Evolutionary conservation across 345 rosid genomes (phyloP).

Genomic region (Lepidium sativum): DNA sequence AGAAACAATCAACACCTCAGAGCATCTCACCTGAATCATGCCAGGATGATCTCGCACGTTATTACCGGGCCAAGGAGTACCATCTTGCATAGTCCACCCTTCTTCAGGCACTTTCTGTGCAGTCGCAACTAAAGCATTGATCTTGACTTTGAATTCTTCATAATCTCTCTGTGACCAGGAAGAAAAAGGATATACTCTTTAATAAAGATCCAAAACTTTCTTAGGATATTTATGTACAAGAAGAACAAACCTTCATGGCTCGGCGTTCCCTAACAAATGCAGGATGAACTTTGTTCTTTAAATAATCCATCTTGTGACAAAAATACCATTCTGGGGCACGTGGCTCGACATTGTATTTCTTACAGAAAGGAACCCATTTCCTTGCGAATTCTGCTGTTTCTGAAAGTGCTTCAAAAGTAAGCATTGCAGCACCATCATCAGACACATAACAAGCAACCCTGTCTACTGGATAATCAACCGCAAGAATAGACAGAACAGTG

Average conservation of each 20-base stretch:
- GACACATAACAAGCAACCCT: constrained; percentile 91
- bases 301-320: constrained; percentile 63
- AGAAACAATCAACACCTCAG: neutral
- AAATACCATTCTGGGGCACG: constrained; percentile 96
- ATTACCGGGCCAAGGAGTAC: constrained; percentile 93
- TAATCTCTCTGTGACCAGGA: constrained; percentile 56
- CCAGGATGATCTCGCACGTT: constrained; percentile 90
- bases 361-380: constrained; percentile 93
- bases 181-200: neutral
- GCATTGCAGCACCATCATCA: constrained; percentile 98
- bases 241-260: constrained; percentile 64
- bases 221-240: neutral
- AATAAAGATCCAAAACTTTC: neutral
- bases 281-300: constrained; percentile 66
- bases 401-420: constrained; percentile 85
- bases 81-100: constrained; percentile 97
- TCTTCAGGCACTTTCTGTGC: constrained; percentile 95
- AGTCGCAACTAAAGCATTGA: constrained; percentile 65
- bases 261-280: constrained; percentile 69
- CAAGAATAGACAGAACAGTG: constrained; percentile 85
- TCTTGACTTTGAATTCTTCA: constrained; percentile 75
- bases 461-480: constrained; percentile 83
- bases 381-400: constrained; percentile 89
- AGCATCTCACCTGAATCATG: constrained; percentile 72
- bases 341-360: constrained; percentile 69